phyloP scores from a whole-genome alignment of 768 basidiomycete species.

The Trametes coccinea region DNA sequence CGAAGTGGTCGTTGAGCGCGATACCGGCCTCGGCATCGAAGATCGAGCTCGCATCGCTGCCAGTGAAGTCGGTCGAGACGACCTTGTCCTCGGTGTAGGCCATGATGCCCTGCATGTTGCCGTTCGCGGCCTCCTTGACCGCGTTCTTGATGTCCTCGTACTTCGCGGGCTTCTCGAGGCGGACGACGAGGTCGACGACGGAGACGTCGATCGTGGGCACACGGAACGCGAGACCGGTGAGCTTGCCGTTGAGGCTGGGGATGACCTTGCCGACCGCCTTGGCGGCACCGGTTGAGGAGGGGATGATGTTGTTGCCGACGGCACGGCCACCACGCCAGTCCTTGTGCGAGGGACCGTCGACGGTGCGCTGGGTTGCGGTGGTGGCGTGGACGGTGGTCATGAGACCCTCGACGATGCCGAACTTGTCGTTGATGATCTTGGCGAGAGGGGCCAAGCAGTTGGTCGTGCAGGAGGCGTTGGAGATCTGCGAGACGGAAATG shows the following conservation, averaged over 20 bases:
- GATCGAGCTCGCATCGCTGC: constrained; percentile 77
- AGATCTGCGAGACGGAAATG: constrained; percentile 56
- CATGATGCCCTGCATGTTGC: constrained; percentile 69
- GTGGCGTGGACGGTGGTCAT: constrained; percentile 99
- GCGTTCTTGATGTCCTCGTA: constrained; percentile 92
- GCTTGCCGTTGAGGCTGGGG: constrained; percentile 93
- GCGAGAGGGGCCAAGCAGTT: constrained; percentile 99
- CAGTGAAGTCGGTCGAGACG: constrained; percentile 93
- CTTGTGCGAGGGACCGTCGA: constrained; percentile 92
- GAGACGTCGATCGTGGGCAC: constrained; percentile 96
- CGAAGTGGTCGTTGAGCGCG: constrained; percentile 86
- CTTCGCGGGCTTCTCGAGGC: constrained; percentile 78
- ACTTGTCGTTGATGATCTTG: constrained; percentile 97
- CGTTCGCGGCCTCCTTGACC: constrained; percentile 76
- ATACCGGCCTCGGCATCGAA: constrained; percentile 96
- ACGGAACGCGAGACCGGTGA: constrained; percentile 97
- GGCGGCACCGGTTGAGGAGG: constrained; percentile 97
- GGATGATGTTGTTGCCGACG: constrained; percentile 98
- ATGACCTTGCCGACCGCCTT: constrained; percentile 99
- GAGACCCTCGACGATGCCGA: constrained; percentile 93
- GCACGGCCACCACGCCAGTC: constrained; percentile 98
- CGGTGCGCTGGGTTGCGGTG: constrained; percentile 94
- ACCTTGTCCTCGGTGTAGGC: constrained; percentile 93
- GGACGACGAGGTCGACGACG: constrained; percentile 95
- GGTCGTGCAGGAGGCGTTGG: constrained; percentile 99